Conservation (phyloP, 2,329 filamentous ascomycete species). For the Fusarium domesticum region DNA sequence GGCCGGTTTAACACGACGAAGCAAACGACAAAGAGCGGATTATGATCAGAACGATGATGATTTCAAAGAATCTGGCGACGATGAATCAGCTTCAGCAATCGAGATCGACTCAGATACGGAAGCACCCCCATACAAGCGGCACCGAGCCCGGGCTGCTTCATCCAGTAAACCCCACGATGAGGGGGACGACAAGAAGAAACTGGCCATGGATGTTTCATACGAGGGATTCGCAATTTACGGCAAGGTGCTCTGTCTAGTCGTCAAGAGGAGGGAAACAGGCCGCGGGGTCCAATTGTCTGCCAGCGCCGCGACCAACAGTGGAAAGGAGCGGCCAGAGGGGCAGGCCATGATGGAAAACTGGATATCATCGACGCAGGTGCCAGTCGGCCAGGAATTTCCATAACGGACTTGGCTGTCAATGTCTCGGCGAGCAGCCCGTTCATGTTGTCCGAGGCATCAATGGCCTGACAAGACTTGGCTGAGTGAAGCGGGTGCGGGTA, state of each 20-base stretch:
- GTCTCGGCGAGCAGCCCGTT: conserved; percentile 23
- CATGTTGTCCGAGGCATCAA: not conserved
- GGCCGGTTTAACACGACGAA: conserved; percentile 19
- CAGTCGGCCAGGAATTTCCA: conserved; percentile 37
- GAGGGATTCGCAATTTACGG: conserved; percentile 97
- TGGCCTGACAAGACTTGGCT: not conserved
- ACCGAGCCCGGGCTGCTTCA: conserved; percentile 31
- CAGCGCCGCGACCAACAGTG: conserved; percentile 30
- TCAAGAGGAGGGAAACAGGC: conserved; percentile 67
- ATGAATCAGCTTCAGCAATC: conserved; percentile 36
- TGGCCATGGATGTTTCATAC: conserved; percentile 81
- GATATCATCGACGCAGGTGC: conserved; percentile 75
- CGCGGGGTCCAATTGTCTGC: conserved; percentile 37
- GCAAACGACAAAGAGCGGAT: conserved; percentile 32
- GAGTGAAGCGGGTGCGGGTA: not conserved
- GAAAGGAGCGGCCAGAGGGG: conserved; percentile 39
- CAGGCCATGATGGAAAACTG: conserved; percentile 80
- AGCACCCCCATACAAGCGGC: conserved; percentile 46
- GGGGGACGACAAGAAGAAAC: conserved; percentile 82
- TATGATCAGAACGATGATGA: conserved; percentile 32
- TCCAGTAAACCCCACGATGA: conserved; percentile 32
- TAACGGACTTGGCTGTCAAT: conserved; percentile 21
- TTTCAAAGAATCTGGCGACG: conserved; percentile 31
- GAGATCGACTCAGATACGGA: conserved; percentile 41
- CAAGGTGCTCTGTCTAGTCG: conserved; percentile 84